Conservation (phyloP, 345 rosid species). For the Eucalyptus guilfoylei region DNA sequence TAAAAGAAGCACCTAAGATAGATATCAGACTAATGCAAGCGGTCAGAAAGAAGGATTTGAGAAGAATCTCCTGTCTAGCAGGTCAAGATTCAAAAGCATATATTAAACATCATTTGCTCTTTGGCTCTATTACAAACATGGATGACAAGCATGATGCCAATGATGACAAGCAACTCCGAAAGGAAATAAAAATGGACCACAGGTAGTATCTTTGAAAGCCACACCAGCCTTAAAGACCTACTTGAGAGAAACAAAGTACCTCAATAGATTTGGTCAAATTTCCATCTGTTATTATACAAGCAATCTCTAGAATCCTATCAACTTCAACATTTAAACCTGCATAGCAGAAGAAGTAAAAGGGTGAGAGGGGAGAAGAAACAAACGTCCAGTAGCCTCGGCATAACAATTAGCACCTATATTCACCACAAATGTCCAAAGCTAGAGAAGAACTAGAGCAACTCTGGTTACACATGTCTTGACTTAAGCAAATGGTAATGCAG, state of each 20-base stretch:
- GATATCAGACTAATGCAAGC: background rate
- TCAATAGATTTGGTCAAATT: slow-evolving; percentile 55
- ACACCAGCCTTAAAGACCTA: background rate
- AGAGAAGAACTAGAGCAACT: background rate
- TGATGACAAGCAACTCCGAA: background rate
- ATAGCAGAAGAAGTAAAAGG: background rate
- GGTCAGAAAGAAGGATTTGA: background rate
- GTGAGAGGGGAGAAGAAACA: background rate
- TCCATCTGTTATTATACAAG: slow-evolving; percentile 88
- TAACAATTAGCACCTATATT: background rate
- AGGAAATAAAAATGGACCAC: background rate
- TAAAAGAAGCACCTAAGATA: background rate
- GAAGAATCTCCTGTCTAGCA: background rate
- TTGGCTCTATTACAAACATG: background rate
- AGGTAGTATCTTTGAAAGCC: background rate
- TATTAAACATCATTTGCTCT: background rate
- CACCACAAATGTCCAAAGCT: background rate
- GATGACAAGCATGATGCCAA: background rate
- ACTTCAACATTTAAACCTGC: slow-evolving; percentile 71
- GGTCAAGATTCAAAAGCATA: background rate
- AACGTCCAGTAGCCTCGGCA: background rate
- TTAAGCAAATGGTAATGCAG: background rate
- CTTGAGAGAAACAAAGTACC: slow-evolving; percentile 19
- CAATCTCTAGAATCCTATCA: slow-evolving; percentile 90
- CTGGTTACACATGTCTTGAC: background rate